Percentiles rank a stretch among this genome's conserved stretches.
Conservation (phyloP, 2,329 filamentous ascomycete species). For the Fusarium poae region DNA sequence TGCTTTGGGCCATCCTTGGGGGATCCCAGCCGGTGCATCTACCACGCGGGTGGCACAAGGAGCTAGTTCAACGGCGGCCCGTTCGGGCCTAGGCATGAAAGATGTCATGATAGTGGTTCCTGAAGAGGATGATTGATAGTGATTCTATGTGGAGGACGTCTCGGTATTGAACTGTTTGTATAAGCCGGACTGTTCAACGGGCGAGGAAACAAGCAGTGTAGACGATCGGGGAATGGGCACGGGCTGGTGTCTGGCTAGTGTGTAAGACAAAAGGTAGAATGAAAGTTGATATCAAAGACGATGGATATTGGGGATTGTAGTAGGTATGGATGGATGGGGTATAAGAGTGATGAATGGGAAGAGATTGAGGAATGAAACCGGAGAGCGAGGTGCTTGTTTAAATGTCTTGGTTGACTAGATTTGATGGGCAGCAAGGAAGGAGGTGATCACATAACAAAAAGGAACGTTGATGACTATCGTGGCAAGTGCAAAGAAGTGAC, state of each 20-base stretch:
- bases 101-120: conserved; percentile 40
- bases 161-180: conserved; percentile 13
- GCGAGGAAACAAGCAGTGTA: too few relatives aligned
- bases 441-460: conserved; percentile 7
- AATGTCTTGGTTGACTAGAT: conserved; percentile 27
- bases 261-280: conserved; percentile 25
- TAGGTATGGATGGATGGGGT: conserved; percentile 10
- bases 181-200: too few relatives aligned
- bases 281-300: conserved; percentile 14
- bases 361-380: conserved; percentile 6
- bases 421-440: conserved; percentile 4
- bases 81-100: conserved; percentile 25
- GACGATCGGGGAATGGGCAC: too few relatives aligned
- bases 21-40: conserved; percentile 57
- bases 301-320: conserved; percentile 22
- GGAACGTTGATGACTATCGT: conserved; percentile 14
- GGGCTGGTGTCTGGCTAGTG: conserved; percentile 8
- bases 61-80: conserved; percentile 40
- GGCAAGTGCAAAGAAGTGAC: conserved; percentile 19
- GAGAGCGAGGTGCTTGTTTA: conserved; percentile 33
- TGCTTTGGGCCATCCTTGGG: conserved; percentile 62
- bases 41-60: conserved; percentile 43
- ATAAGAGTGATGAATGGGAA: conserved; percentile 15
- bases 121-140: conserved; percentile 13
- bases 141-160: conserved; percentile 19